These are phyloP conservation scores for Astragalus membranaceus DNA, from an alignment of 306 rosid genomes.

Conservation along the genomic window DNA sequence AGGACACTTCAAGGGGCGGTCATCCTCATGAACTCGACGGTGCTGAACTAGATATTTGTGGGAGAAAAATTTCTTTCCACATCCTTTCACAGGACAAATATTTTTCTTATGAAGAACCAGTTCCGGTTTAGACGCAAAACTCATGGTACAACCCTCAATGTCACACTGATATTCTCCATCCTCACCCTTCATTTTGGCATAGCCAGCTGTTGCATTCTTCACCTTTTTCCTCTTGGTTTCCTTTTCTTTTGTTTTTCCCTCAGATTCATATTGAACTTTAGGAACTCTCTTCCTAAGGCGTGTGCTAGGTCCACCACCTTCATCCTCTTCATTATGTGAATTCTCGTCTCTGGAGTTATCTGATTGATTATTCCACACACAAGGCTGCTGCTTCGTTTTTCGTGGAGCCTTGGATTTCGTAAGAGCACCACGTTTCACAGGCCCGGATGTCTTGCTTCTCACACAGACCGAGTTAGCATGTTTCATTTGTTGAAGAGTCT, in stretches of 20 bases:
- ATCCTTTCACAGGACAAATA: slow-evolving; percentile 85
- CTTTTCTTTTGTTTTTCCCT: slow-evolving; percentile 43
- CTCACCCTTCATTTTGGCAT: slow-evolving; percentile 38
- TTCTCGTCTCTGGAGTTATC: slow-evolving; percentile 19
- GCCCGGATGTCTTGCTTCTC: slow-evolving; percentile 33
- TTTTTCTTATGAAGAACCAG: slow-evolving; percentile 71
- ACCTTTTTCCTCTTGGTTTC: slow-evolving; percentile 47
- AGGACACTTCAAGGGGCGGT: slow-evolving; percentile 88
- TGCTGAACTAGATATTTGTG: slow-evolving; percentile 97
- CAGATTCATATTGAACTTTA: slow-evolving; percentile 36
- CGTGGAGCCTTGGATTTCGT: slow-evolving; percentile 37
- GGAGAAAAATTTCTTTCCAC: slow-evolving; percentile 90
- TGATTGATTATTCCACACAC: slow-evolving; percentile 32
- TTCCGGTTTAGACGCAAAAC: slow-evolving; percentile 65
- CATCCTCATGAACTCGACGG: slow-evolving; percentile 84
- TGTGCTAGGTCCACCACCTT: slow-evolving; percentile 77
- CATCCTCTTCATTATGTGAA: slow-evolving; percentile 43
- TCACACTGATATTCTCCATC: slow-evolving; percentile 68
- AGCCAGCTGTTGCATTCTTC: slow-evolving; percentile 44
- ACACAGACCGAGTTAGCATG: slow-evolving; percentile 27
- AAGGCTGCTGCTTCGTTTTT: slow-evolving; percentile 37
- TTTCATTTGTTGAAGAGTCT: slow-evolving; percentile 37
- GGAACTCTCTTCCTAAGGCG: slow-evolving; percentile 74
- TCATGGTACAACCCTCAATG: slow-evolving; percentile 86
- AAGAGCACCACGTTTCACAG: slow-evolving; percentile 39